A percentile compares a stretch with the other conserved stretches of the same genome.
These are phyloP conservation scores for Drosera spatulata DNA, from an alignment of 179 eudicot species.

Conservation along the genomic window DNA sequence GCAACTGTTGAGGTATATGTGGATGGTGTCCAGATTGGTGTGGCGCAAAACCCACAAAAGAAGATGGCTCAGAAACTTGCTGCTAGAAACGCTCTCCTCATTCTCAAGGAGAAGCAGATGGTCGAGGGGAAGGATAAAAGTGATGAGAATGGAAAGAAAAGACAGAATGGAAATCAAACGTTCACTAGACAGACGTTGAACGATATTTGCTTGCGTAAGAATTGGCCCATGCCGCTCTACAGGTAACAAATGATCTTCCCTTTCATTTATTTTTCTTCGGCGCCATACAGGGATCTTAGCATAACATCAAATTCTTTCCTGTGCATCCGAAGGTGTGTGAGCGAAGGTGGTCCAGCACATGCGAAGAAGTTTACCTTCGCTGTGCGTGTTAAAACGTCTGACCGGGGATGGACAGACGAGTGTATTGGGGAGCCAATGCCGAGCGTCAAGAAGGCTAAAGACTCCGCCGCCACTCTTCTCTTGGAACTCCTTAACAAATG, in stretches of 20 bases:
- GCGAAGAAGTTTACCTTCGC: conserved; percentile 89
- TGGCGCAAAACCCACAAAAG: conserved; percentile 92
- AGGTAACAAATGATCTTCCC: conserved; percentile 30
- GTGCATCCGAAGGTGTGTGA: conserved; percentile 56
- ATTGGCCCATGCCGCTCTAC: conserved; percentile 99
- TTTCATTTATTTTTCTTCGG: background rate
- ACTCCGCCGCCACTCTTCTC: conserved; percentile 88
- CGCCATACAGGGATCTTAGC: background rate
- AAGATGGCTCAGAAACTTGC: conserved; percentile 99
- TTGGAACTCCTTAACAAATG: conserved; percentile 74
- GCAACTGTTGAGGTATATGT: conserved; percentile 93
- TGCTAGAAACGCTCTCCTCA: conserved; percentile 83
- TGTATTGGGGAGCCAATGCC: conserved; percentile 99
- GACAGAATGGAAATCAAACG: conserved; percentile 49
- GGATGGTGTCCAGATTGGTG: conserved; percentile 88
- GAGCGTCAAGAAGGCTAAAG: conserved; percentile 96
- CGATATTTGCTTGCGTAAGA: conserved; percentile 89
- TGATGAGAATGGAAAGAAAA: conserved; percentile 58
- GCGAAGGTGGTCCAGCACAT: conserved; percentile 98
- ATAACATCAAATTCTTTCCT: too few relatives aligned
- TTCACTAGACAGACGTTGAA: conserved; percentile 96
- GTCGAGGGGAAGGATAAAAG: conserved; percentile 44
- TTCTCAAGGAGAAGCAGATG: conserved; percentile 67
- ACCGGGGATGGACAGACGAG: conserved; percentile 92
- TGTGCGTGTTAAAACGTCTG: conserved; percentile 82